phyloP scores from a whole-genome alignment of 2,329 filamentous ascomycete genomes.

The Plectosphaerella plurivora region DNA sequence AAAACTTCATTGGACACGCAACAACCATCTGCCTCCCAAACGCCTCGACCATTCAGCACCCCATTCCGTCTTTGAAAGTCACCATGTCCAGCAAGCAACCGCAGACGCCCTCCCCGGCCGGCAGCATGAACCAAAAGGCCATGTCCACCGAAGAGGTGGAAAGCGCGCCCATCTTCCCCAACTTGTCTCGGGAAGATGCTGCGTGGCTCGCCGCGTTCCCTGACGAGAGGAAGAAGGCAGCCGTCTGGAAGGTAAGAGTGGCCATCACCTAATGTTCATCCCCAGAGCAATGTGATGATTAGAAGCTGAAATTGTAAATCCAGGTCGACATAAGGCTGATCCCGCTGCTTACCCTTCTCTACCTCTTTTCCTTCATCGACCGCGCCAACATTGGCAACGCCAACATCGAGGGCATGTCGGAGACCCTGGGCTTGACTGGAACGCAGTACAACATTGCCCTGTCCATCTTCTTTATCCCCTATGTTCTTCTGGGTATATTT shows the following conservation, averaged over 20 bases:
- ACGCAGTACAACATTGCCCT: conserved; percentile 59
- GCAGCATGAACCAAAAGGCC: background rate
- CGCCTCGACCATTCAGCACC: too few relatives aligned
- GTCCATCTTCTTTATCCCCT: conserved; percentile 58
- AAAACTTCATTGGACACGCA: too few relatives aligned
- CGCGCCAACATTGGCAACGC: conserved; percentile 41
- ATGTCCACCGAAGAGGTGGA: background rate
- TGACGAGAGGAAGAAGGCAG: conserved; percentile 20
- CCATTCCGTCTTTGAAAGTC: too few relatives aligned
- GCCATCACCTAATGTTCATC: background rate
- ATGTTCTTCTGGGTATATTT: conserved; percentile 39
- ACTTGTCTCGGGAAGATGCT: conserved; percentile 16
- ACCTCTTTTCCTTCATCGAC: conserved; percentile 23
- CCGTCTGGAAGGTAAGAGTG: conserved; percentile 24
- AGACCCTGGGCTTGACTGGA: conserved; percentile 42
- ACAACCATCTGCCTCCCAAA: too few relatives aligned
- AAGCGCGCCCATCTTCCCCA: background rate
- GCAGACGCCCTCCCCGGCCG: background rate
- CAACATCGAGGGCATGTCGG: conserved; percentile 47
- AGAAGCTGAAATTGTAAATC: background rate
- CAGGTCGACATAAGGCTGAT: conserved; percentile 17
- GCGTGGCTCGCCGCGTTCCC: conserved; percentile 25
- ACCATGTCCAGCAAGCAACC: background rate
- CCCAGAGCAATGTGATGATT: background rate
- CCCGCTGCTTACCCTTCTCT: conserved; percentile 22